Evolutionary conservation across 495 filamentous ascomycete genomes (phyloP), one percentile per base, ranked within the genome.

Genomic region (Emericellopsis terricola): DNA sequence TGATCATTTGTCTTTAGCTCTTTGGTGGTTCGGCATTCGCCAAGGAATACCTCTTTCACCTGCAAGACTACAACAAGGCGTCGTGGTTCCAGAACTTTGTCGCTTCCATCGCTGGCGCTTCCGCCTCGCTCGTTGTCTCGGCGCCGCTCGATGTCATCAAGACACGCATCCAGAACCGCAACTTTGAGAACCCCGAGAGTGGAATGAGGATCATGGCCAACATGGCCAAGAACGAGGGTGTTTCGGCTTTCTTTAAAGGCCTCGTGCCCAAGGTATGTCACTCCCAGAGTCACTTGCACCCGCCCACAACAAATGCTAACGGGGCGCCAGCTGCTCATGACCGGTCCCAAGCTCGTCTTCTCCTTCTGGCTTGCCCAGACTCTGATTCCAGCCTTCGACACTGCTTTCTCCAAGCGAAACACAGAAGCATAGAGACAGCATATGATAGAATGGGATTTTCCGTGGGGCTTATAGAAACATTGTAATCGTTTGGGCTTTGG

Each of bases 291-390:
- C 23, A 26, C 6, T n/a, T 3, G 9, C 11, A 19, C 36, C 31
- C 35, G 14, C 2, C 18, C 18, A 17, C 9, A n/a, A 15, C 19
- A n/a, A 2, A 26, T 34, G 28, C 41, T 46, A 21, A 49, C 38
- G 18, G 13, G 30, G 11, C 14, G 27, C 20, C 37, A 71, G 73
- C 69, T 97, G 42, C 65, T 97, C 47, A 96, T 96, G 86, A 97
- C 89, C 15, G 89, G 89, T 19, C 89, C 89, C 40, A 97, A 97
- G 69, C 65, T 97, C 33, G 86, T 94, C 37, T 97, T 97, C 69
- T 94, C 85, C 43, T 99, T 99, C 73, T 99, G 89, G 89, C 69
- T 99, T 44, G 89, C 86, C 38, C 85, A 94, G 64, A 92, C 83
- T 28, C 59, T 94, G 44, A 94, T 94, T 51, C 67, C 65, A 2